A percentile compares a stretch with the other conserved stretches of the same genome.
These are phyloP conservation scores for Talaromyces marneffei DNA, from an alignment of 2,329 filamentous ascomycete genomes.

Conservation along the genomic window DNA sequence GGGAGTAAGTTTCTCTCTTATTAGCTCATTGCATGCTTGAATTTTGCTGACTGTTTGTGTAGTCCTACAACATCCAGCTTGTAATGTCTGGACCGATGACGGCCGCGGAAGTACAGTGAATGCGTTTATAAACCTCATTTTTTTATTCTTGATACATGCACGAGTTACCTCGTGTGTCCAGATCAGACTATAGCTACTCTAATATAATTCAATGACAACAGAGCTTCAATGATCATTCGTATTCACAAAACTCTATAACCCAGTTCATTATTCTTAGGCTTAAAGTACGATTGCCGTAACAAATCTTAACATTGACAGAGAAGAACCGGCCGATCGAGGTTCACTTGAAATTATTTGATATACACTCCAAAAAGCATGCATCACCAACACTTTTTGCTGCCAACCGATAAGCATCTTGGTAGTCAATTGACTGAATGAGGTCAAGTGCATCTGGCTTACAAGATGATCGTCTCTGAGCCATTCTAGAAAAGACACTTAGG, in stretches of 20 bases:
- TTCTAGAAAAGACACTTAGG: no score
- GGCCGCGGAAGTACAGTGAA: neutral
- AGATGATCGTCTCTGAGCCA: neutral
- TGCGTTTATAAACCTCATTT: no score
- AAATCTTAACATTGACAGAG: neutral
- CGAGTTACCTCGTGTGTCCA: no score
- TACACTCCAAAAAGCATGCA: neutral
- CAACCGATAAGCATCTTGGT: neutral
- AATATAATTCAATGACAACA: neutral
- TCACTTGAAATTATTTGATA: no score
- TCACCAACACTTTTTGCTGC: neutral
- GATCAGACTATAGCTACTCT: no score
- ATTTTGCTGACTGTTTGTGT: neutral
- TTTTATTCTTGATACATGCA: no score
- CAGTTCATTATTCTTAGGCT: neutral
- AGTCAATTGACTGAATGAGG: neutral
- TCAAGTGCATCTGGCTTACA: neutral
- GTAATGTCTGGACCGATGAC: neutral
- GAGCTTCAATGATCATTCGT: neutral
- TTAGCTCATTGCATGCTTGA: neutral
- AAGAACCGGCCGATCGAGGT: neutral
- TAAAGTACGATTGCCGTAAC: neutral
- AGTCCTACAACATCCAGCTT: neutral
- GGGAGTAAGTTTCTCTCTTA: neutral
- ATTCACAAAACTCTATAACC: neutral